These are phyloP conservation scores for Mycena crocata DNA, from an alignment of 768 basidiomycete species.

Conservation along the genomic window DNA sequence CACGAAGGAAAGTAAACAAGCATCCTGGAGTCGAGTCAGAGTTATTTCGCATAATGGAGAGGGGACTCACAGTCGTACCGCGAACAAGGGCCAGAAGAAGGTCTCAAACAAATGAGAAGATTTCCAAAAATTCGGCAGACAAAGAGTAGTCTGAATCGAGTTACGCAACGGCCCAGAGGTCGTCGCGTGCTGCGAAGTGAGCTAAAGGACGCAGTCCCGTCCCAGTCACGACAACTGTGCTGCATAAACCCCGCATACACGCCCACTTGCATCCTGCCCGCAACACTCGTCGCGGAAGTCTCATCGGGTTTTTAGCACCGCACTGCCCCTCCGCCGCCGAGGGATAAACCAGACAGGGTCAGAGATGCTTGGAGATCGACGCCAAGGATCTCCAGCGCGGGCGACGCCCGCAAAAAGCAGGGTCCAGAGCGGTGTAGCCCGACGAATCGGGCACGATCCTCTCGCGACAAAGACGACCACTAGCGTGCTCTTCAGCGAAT, in stretches of 20 bases:
- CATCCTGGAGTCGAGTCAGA: too few relatives aligned
- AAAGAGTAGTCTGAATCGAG: conserved; percentile 62
- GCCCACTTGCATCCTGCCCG: not conserved
- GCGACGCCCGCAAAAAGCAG: not conserved
- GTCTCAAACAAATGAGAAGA: conserved; percentile 16
- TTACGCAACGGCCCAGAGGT: conserved; percentile 35
- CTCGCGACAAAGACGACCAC: not conserved
- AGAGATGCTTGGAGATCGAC: not conserved
- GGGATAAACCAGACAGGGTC: not conserved
- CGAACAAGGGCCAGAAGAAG: not conserved
- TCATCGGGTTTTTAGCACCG: not conserved
- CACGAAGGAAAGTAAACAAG: too few relatives aligned
- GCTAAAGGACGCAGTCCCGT: conserved; percentile 41
- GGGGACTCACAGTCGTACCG: too few relatives aligned
- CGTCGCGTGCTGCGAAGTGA: conserved; percentile 49
- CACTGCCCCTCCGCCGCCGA: conserved; percentile 5
- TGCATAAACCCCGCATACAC: not conserved
- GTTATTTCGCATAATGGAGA: too few relatives aligned
- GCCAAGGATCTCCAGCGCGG: not conserved
- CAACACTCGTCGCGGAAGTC: not conserved
- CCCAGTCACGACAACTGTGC: too few relatives aligned
- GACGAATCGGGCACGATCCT: not conserved
- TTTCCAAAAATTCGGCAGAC: conserved; percentile 46
- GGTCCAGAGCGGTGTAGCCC: not conserved
- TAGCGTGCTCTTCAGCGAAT: not conserved